Conservation (phyloP, 805 yeast genomes). For the Tetrapisispora phaffii region DNA sequence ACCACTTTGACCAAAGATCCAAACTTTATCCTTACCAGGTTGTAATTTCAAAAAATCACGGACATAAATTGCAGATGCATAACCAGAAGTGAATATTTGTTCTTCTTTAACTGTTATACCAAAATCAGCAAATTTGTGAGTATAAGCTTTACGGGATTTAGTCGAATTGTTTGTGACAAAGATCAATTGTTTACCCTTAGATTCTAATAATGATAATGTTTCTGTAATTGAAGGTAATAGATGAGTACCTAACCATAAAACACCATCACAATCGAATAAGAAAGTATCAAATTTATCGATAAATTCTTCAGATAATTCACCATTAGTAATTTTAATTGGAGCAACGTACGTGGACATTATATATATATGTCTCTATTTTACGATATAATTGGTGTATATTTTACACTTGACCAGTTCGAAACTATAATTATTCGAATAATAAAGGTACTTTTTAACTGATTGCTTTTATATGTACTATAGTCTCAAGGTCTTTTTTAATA, state of each 20-base stretch:
- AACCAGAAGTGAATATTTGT: conserved; percentile 86
- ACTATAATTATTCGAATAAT: no score
- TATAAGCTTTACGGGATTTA: conserved; percentile 71
- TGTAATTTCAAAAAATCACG: conserved; percentile 67
- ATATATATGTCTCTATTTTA: no score
- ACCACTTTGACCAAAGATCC: conserved; percentile 86
- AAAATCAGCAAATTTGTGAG: conserved; percentile 59
- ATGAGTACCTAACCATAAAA: conserved; percentile 83
- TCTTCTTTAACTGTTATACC: conserved; percentile 37
- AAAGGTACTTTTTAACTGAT: no score
- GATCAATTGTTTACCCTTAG: conserved; percentile 52
- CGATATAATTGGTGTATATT: no score
- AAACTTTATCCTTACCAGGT: conserved; percentile 60
- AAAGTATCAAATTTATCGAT: conserved; percentile 70
- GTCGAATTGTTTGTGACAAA: conserved; percentile 96
- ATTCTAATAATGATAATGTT: conserved; percentile 51
- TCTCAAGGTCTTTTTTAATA: no score
- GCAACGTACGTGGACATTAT: conserved; percentile 6
- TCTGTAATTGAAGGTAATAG: conserved; percentile 71
- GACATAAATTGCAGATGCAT: conserved; percentile 81
- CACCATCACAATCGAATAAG: conserved; percentile 96
- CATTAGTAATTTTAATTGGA: conserved; percentile 40
- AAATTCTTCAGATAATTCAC: conserved; percentile 42
- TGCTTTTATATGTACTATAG: no score
- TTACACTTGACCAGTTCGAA: no score